Evolutionary conservation across 2,329 filamentous ascomycete genomes (phyloP), one percentile per base, ranked within the genome.

Genomic region (Sphaerulina populicola): DNA sequence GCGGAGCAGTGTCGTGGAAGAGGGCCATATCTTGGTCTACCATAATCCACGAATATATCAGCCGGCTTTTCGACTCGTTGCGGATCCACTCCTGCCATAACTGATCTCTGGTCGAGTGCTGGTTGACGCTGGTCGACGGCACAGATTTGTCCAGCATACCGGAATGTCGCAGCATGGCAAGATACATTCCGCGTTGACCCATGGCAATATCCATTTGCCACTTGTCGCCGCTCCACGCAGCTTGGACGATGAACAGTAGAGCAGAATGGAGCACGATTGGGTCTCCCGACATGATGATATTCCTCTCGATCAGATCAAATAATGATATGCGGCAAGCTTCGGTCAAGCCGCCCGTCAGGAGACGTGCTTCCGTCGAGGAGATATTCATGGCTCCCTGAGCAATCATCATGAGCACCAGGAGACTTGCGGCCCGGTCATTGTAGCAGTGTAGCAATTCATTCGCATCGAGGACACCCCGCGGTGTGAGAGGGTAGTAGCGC

Each of bases 141-240:
- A 68, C 52, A 7, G 54, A 49, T 41, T 61, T 62, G 52, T 85
- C 81, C 29, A 86, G 69, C 69, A 84, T 78, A 18, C 83, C 82
- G 0, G 81, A 82, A 64, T 86, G 81, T 59, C 81, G 78, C 18
- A 86, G 69, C 83, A 86, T 86, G 52, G 82, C 77, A 53, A 85
- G 76, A 64, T 86, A 86, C 81, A 86, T 86, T 51, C 81, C 81
- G 43, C 82, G 76, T 66, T 86, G 83, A 29, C 83, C 82, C 81
- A 86, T 85, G 38, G 82, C 79, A 57, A 86, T 85, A 61, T 86
- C 82, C 82, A 86, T 86, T 57, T 85, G 80, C 82, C 83, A 86
- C 68, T 86, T 86, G 66, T 86, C 83, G 41, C 83, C 83, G 62
- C 82, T 84, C 83, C 83, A 87, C 1, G 81, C 81, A 6, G 82